phyloP scores from a whole-genome alignment of 768 basidiomycete genomes.

The Mrakia frigida region DNA sequence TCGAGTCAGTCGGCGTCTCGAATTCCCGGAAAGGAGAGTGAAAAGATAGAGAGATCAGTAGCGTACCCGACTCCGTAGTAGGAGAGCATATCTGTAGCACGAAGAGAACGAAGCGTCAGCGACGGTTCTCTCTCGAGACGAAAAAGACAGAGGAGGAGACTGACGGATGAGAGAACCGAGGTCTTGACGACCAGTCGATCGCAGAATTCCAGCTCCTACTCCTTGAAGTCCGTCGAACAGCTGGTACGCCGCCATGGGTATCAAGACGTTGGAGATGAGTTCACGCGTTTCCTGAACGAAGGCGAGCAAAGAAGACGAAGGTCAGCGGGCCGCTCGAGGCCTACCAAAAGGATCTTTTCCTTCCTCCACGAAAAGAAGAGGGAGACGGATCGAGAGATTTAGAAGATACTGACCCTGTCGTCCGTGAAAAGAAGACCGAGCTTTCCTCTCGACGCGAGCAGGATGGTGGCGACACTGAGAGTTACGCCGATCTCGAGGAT shows the following conservation, averaged over 20 bases:
- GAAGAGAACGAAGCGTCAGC: not conserved
- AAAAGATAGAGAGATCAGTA: not conserved
- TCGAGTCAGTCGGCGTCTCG: not conserved
- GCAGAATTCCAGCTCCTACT: constrained; percentile 24
- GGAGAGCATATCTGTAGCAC: constrained; percentile 55
- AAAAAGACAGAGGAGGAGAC: not conserved
- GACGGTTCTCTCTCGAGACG: too few relatives aligned
- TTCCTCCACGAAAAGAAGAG: too few relatives aligned
- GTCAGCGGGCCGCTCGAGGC: constrained; percentile 44
- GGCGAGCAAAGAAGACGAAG: constrained; percentile 52
- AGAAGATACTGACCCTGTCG: constrained; percentile 54
- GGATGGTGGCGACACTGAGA: constrained; percentile 54
- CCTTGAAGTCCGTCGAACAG: constrained; percentile 49
- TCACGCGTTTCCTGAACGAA: constrained; percentile 55
- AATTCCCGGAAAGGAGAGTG: not conserved
- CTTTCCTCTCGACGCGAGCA: constrained; percentile 57
- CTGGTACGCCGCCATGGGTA: constrained; percentile 57
- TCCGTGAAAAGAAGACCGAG: constrained; percentile 68
- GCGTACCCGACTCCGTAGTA: constrained; percentile 52
- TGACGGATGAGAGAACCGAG: constrained; percentile 59
- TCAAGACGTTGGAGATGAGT: constrained; percentile 53
- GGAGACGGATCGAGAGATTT: too few relatives aligned
- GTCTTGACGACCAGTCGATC: constrained; percentile 54
- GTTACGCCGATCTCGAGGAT: constrained; percentile 61
- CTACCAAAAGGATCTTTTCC: constrained; percentile 58